Evolutionary conservation across 2,329 filamentous ascomycete genomes (phyloP).

Genomic region (Verticillium tricorpus): DNA sequence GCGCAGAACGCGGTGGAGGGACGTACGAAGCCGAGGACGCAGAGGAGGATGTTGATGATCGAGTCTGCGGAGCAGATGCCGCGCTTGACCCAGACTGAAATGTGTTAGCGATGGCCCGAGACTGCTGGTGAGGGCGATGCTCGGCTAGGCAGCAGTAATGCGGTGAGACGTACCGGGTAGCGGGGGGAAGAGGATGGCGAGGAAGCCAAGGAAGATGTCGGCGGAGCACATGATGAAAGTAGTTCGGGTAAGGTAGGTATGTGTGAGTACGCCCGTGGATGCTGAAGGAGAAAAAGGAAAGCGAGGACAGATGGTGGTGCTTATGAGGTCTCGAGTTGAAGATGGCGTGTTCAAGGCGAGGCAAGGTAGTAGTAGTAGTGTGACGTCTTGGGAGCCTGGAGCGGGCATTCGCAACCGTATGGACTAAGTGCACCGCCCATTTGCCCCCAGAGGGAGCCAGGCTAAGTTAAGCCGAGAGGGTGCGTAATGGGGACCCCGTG

Average conservation of each 20-base stretch:
- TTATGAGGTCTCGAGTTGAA: background rate
- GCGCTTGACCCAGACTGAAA: conserved; percentile 87
- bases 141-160: background rate
- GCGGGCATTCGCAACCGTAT: background rate
- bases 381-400: background rate
- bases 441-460: background rate
- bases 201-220: conserved; percentile 59
- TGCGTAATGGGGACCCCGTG: background rate
- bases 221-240: conserved; percentile 47
- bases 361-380: background rate
- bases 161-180: conserved; percentile 51
- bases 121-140: background rate
- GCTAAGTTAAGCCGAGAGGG: background rate
- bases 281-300: background rate
- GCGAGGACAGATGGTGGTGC: background rate
- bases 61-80: conserved; percentile 91
- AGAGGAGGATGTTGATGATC: conserved; percentile 91
- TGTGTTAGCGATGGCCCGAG: conserved; percentile 22
- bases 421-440: background rate
- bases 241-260: background rate
- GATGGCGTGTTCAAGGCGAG: background rate
- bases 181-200: conserved; percentile 63
- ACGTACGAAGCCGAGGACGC: conserved; percentile 62
- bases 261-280: background rate
- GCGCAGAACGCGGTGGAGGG: background rate